A percentile compares a stretch with the other conserved stretches of the same genome.
These are phyloP conservation scores for Fusarium palustre DNA, from an alignment of 2,329 filamentous ascomycete genomes.

Conservation along the genomic window DNA sequence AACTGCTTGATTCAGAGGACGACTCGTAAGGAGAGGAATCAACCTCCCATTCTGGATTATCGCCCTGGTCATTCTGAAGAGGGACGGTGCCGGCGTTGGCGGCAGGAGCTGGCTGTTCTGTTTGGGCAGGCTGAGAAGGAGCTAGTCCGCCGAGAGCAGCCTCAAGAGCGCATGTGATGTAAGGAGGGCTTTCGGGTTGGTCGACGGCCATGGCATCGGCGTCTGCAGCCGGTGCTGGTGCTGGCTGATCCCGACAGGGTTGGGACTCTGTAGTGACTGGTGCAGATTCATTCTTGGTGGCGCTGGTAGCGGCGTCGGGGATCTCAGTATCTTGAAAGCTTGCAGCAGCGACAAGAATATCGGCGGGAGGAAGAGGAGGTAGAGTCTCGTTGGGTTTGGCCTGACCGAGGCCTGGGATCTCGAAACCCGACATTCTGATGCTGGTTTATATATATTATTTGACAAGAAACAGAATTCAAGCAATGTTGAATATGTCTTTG, in stretches of 20 bases:
- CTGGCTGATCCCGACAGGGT: conserved; percentile 11
- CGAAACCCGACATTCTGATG: conserved; percentile 55
- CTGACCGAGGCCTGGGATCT: conserved; percentile 58
- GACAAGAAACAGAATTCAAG: background rate
- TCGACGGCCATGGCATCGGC: conserved; percentile 53
- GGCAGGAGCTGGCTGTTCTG: conserved; percentile 29
- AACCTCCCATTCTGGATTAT: conserved; percentile 83
- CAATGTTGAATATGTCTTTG: background rate
- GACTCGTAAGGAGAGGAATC: conserved; percentile 83
- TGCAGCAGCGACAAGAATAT: conserved; percentile 49
- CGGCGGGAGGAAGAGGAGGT: conserved; percentile 52
- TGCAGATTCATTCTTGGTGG: conserved; percentile 10
- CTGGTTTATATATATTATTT: background rate
- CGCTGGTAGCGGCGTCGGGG: conserved; percentile 12
- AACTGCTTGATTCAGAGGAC: conserved; percentile 69
- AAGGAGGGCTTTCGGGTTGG: conserved; percentile 52
- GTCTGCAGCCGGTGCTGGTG: conserved; percentile 39
- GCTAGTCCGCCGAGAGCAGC: conserved; percentile 57
- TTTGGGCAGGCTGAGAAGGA: conserved; percentile 24
- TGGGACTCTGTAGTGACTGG: conserved; percentile 11
- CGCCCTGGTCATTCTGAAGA: conserved; percentile 52
- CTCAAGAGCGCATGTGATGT: conserved; percentile 58
- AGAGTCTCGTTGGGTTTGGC: conserved; percentile 58
- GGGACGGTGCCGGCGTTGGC: conserved; percentile 28
- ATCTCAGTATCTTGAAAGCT: conserved; percentile 45